Evolutionary conservation across 768 basidiomycete genomes (phyloP), one percentile per base, ranked within the genome.

Genomic region (Lactarius trivialis): DNA sequence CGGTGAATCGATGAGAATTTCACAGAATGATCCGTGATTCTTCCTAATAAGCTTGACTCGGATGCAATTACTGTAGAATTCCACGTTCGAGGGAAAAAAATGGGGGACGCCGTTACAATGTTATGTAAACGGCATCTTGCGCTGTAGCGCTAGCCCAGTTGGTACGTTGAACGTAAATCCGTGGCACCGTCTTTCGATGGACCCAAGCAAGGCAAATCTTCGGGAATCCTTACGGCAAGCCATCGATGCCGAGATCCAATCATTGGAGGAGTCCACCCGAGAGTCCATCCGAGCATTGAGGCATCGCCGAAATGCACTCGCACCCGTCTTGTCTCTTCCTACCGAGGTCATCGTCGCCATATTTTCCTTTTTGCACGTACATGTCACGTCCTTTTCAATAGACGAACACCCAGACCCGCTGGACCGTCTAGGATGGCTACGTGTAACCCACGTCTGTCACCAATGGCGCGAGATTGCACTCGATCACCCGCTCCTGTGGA

Each of bases 401-500:
- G n/a, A 4, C 7, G 4, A 5, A 24, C 9, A 24, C 11, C 11
- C 4, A 19, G 39, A 36, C 7, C 8, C 2, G 21, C 11, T 5
- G 2, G 36, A 43, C 5, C 4, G 2, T n/a, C 45, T 58, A 21
- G 17, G 3, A 15, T 65, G 60, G 64, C 26, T 65, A 30, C 7
- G 37, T 24, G 56, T 62, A 15, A 12, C 60, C 4, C 64, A 58
- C 26, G 64, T 65, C 26, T 65, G 60, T 19, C 64, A 12, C 19
- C 56, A 19, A 39, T 65, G 64, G 64, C 64, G 56, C n/a, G 60
- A 65, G 9, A 58, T 61, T 32, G 64, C 64, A 43, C 60, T 65
- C 30, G 7, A 37, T n/a, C 37, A 58, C 15, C 56, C 64, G 48
- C n/a, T 52, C 17, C n/a, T 65, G 30, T 65, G 64, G 64, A 55